phyloP scores from a whole-genome alignment of 768 basidiomycete species.

The Phlegmacium glaucopus region DNA sequence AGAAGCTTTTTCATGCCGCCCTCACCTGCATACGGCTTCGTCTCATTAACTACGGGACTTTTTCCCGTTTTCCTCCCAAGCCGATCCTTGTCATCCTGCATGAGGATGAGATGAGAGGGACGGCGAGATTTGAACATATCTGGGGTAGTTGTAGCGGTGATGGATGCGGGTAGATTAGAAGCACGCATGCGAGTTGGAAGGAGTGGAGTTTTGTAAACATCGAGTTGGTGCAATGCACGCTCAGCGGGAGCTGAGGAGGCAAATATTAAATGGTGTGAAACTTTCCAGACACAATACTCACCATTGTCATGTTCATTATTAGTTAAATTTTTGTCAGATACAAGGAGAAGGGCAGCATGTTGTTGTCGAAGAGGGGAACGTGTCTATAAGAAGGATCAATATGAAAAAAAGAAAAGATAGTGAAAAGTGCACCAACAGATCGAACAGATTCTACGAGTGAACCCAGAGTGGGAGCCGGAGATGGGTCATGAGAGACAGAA shows the following conservation, averaged over 20 bases:
- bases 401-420: constrained; percentile 4
- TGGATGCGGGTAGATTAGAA: constrained; percentile 27
- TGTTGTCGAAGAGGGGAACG: constrained; percentile 52
- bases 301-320: constrained; percentile 22
- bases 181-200: constrained; percentile 57
- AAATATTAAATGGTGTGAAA: constrained; percentile 4
- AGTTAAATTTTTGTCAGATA: constrained; percentile 30
- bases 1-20: constrained; percentile 78
- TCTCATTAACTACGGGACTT: constrained; percentile 43
- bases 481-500: constrained; percentile 22
- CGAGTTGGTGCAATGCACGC: constrained; percentile 65
- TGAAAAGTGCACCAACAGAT: constrained; percentile 37
- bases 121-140: constrained; percentile 62
- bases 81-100: constrained; percentile 60
- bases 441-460: constrained; percentile 56
- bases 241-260: constrained; percentile 50
- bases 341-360: constrained; percentile 49
- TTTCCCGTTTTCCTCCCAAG: constrained; percentile 44
- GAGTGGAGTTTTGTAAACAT: constrained; percentile 77
- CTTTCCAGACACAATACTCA: constrained; percentile 17
- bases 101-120: constrained; percentile 43
- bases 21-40: constrained; percentile 76
- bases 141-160: constrained; percentile 39
- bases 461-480: constrained; percentile 49
- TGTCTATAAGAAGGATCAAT: constrained; percentile 27